phyloP scores from a whole-genome alignment of 2,329 filamentous ascomycete species.

The Emericellopsis atlantica region DNA sequence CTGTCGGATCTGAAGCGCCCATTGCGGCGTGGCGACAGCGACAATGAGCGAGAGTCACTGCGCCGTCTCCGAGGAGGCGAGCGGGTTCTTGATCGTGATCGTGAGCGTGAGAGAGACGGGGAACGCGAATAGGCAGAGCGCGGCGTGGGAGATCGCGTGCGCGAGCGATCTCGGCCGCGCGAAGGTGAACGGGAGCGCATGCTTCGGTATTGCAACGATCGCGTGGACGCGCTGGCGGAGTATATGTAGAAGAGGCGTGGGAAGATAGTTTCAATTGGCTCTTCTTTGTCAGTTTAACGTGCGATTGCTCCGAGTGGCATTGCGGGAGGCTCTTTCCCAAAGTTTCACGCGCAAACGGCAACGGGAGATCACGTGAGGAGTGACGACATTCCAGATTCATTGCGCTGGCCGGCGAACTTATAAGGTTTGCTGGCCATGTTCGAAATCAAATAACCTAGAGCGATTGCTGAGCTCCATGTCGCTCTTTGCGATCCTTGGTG shows the following conservation, averaged over 20 bases:
- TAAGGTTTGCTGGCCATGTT: no score
- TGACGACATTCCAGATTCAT: no score
- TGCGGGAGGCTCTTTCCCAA: no score
- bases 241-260: not conserved
- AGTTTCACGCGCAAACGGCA: no score
- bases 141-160: conserved; percentile 20
- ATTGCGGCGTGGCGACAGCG: conserved; percentile 20
- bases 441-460: no score
- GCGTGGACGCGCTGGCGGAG: no score
- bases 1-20: conserved; percentile 8
- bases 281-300: not conserved
- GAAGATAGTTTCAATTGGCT: not conserved
- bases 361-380: no score
- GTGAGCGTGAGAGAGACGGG: conserved; percentile 15
- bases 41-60: conserved; percentile 16
- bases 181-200: conserved; percentile 1
- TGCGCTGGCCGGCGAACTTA: no score
- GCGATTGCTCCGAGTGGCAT: no score
- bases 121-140: conserved; percentile 21
- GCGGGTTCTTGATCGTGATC: conserved; percentile 11
- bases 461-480: no score
- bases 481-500: no score
- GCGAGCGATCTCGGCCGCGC: conserved; percentile 2
- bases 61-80: conserved; percentile 16
- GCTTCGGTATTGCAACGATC: no score